phyloP scores from a whole-genome alignment of 2,329 filamentous ascomycete species.

The Aspergillus candidus region DNA sequence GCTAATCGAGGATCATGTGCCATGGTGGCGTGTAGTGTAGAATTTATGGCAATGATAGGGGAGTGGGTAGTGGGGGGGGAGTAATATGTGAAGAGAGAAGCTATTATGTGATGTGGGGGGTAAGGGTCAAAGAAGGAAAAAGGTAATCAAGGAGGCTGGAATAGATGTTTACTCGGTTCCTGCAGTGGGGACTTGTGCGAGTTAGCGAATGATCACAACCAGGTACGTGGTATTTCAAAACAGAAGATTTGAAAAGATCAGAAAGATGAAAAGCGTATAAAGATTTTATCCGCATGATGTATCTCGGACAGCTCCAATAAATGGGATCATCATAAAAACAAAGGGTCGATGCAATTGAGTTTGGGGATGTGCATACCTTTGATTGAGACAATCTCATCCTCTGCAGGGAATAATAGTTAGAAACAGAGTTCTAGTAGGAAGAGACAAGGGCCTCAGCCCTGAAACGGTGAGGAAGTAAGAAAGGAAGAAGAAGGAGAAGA shows the following conservation, averaged over 20 bases:
- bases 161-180: constrained; percentile 30
- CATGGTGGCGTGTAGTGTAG: constrained; percentile 30
- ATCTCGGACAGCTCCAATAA: constrained; percentile 77
- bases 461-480: constrained; percentile 14
- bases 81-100: constrained; percentile 8
- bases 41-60: neutral
- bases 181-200: constrained; percentile 22
- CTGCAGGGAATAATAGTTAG: constrained; percentile 8
- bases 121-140: constrained; percentile 2
- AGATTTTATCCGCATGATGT: constrained; percentile 54
- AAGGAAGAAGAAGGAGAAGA: constrained; percentile 9
- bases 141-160: constrained; percentile 30
- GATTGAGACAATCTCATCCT: constrained; percentile 23
- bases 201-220: constrained; percentile 18
- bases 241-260: constrained; percentile 12
- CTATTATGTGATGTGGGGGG: constrained; percentile 11
- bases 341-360: neutral
- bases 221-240: constrained; percentile 1
- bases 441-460: constrained; percentile 28
- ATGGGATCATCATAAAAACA: constrained; percentile 49
- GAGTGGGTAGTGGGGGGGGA: neutral
- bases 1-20: constrained; percentile 48
- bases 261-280: constrained; percentile 47
- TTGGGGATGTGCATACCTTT: constrained; percentile 24
- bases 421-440: neutral